Percentiles rank a stretch among this genome's conserved stretches.
phyloP scores from a whole-genome alignment of 2,329 filamentous ascomycete genomes.

The Penicillium sp. region DNA sequence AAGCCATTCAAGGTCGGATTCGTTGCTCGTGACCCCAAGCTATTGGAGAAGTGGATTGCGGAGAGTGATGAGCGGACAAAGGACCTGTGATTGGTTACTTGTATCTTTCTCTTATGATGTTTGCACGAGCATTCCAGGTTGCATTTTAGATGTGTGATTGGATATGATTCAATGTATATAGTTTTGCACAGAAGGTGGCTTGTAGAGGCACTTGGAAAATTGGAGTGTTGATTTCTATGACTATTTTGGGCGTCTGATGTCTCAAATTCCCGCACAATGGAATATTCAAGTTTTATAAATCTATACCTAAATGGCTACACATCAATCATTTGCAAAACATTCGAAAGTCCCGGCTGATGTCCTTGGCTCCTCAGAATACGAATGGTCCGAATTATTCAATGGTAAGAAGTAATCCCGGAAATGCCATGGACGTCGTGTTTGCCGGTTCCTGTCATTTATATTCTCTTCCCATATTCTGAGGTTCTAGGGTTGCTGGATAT shows the following conservation, averaged over 20 bases:
- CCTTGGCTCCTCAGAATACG: no score
- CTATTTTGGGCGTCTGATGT: neutral
- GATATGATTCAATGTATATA: neutral
- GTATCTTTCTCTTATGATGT: neutral
- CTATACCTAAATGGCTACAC: no score
- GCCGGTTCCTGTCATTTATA: no score
- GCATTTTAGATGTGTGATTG: neutral
- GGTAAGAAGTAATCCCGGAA: no score
- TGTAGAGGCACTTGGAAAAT: neutral
- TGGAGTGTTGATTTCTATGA: neutral
- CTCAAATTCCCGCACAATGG: neutral
- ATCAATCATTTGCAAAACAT: no score
- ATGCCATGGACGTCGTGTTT: no score
- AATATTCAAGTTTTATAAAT: neutral
- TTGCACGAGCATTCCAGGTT: neutral
- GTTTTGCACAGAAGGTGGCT: neutral
- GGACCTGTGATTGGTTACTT: conserved; percentile 36
- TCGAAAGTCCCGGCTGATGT: no score
- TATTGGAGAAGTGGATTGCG: conserved; percentile 54
- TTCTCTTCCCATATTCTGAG: no score
- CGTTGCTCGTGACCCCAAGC: conserved; percentile 47
- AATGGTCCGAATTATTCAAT: no score
- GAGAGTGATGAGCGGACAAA: conserved; percentile 55
- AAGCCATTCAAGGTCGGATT: conserved; percentile 64
- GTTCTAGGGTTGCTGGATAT: no score